phyloP scores from a whole-genome alignment of 768 basidiomycete species.

The Mrakia gelida region DNA sequence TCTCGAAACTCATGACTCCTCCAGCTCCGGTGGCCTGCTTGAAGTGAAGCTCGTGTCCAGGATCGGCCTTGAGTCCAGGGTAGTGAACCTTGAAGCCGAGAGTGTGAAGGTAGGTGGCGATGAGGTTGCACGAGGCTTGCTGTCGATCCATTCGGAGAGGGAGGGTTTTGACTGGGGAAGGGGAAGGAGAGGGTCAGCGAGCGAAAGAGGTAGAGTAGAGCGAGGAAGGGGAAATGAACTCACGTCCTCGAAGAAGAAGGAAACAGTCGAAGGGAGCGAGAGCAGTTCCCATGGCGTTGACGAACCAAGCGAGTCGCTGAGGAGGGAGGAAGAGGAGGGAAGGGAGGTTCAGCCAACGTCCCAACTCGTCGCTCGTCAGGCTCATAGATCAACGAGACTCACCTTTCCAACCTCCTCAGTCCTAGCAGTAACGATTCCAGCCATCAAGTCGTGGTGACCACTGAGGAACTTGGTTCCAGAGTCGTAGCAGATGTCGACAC shows the following conservation, averaged over 20 bases:
- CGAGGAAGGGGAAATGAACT: neutral
- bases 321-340: neutral
- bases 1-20: conserved; percentile 90
- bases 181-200: neutral
- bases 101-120: conserved; percentile 75
- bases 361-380: neutral
- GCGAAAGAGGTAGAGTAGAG: neutral
- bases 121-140: conserved; percentile 70
- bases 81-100: conserved; percentile 90
- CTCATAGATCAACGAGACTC: conserved; percentile 29
- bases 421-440: conserved; percentile 88
- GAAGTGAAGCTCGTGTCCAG: conserved; percentile 79
- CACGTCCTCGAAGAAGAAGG: conserved; percentile 79
- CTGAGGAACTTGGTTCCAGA: conserved; percentile 96
- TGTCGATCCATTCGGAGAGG: conserved; percentile 95
- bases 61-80: conserved; percentile 79
- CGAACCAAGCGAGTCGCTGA: conserved; percentile 80
- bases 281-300: conserved; percentile 91
- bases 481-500: conserved; percentile 95
- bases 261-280: conserved; percentile 94
- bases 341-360: neutral
- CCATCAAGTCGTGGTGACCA: conserved; percentile 99
- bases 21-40: conserved; percentile 87
- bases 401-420: conserved; percentile 85
- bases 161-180: conserved; percentile 66